Evolutionary conservation across 1,284 basidiomycete species (phyloP).

Genomic region (Puccinia horiana): DNA sequence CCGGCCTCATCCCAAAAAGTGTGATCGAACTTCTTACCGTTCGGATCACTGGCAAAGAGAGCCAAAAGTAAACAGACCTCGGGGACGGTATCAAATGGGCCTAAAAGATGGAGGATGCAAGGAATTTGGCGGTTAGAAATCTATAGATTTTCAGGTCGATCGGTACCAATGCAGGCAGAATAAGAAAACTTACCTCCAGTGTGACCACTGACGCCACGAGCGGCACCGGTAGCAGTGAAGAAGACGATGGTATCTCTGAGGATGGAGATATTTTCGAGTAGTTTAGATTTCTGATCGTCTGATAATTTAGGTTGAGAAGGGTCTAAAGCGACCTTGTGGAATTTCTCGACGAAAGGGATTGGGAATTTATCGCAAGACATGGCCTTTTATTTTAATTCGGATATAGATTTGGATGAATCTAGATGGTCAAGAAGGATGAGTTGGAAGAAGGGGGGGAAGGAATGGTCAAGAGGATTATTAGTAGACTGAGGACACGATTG

Average conservation of each 20-base stretch:
- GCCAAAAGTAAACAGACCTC: conserved; percentile 74
- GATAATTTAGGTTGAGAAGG: conserved; percentile 46
- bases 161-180: not conserved
- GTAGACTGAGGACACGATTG: not conserved
- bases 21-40: conserved; percentile 55
- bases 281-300: conserved; percentile 48
- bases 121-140: not conserved
- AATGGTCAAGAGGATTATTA: not conserved
- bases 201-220: conserved; percentile 58
- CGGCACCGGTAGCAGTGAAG: conserved; percentile 76
- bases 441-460: not conserved
- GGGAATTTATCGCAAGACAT: conserved; percentile 38
- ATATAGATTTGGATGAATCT: not conserved
- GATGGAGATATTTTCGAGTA: conserved; percentile 69
- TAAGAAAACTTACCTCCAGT: conserved; percentile 30
- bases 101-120: conserved; percentile 62
- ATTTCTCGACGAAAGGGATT: conserved; percentile 49
- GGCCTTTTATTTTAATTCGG: not conserved
- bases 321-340: conserved; percentile 46
- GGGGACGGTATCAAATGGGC: conserved; percentile 79
- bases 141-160: not conserved
- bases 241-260: conserved; percentile 77
- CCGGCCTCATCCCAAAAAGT: conserved; percentile 64
- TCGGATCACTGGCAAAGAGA: conserved; percentile 68
- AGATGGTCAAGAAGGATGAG: not conserved